Conservation (phyloP, 106 monocot species). For the Allium cepa region DNA sequence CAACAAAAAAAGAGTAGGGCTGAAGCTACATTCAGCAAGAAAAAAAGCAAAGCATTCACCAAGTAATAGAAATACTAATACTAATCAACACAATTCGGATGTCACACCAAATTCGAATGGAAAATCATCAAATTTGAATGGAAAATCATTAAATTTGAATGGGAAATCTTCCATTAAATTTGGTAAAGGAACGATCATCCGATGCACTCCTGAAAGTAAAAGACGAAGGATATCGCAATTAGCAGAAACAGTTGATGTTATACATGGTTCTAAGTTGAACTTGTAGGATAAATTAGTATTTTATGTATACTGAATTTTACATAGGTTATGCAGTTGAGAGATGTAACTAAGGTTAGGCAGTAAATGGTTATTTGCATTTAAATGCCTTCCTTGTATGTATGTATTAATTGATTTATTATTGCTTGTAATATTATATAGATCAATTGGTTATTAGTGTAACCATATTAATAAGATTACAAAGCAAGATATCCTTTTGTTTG, state of each 20-base stretch:
- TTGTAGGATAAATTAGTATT: too few relatives aligned
- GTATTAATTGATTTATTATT: too few relatives aligned
- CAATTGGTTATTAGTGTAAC: too few relatives aligned
- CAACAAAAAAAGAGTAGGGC: conserved; percentile 12
- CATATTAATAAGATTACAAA: too few relatives aligned
- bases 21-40: conserved; percentile 14
- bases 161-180: conserved; percentile 21
- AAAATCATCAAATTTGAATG: conserved; percentile 8
- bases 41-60: conserved; percentile 45
- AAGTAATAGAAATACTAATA: conserved; percentile 7
- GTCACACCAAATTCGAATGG: conserved; percentile 3
- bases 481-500: too few relatives aligned
- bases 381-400: too few relatives aligned
- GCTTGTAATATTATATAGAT: too few relatives aligned
- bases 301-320: too few relatives aligned
- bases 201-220: conserved; percentile 57
- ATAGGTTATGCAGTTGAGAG: too few relatives aligned
- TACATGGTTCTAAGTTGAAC: too few relatives aligned
- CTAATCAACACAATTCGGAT: neutral
- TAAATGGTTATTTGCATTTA: too few relatives aligned
- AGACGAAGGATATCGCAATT: conserved; percentile 33
- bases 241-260: conserved; percentile 17
- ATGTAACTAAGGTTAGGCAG: too few relatives aligned
- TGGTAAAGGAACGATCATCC: conserved; percentile 19
- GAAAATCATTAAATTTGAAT: conserved; percentile 14